These are phyloP conservation scores for Miscanthus lutarioriparius DNA, from an alignment of 176 grass and related monocot species.

Conservation along the genomic window DNA sequence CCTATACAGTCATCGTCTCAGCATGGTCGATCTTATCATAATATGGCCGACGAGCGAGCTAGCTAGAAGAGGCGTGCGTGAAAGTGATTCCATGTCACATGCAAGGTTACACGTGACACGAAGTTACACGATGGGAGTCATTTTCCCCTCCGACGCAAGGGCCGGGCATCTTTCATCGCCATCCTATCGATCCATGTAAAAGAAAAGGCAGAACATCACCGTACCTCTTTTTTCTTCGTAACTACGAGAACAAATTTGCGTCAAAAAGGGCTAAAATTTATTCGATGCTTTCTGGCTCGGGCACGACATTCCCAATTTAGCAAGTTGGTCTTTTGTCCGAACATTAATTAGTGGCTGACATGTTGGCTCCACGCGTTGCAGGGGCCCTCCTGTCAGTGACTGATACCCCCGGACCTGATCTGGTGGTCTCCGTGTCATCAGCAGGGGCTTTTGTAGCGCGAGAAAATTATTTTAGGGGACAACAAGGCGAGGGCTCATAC, in stretches of 20 bases:
- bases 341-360: not conserved
- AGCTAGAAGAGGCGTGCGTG: not conserved
- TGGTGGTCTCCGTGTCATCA: not conserved
- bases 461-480: not conserved
- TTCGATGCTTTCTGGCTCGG: slow-evolving; percentile 31
- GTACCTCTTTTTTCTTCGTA: not conserved
- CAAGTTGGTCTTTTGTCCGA: not conserved
- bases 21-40: too few species aligned
- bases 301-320: slow-evolving; percentile 29
- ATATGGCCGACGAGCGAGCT: not conserved
- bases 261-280: slow-evolving; percentile 14
- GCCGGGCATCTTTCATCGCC: slow-evolving; percentile 27
- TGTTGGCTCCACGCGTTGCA: rapidly evolving
- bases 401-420: too few species aligned
- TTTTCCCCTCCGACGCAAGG: not conserved
- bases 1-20: too few species aligned
- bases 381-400: not conserved
- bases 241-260: not conserved
- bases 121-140: not conserved
- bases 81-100: slow-evolving; percentile 29
- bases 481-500: slow-evolving; percentile 19
- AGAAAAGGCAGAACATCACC: not conserved
- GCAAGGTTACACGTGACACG: slow-evolving; percentile 28
- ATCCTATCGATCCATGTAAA: slow-evolving; percentile 6
- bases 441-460: too few species aligned